These are phyloP conservation scores for Sonneratia alba DNA, from an alignment of 345 rosid species.

Conservation along the genomic window DNA sequence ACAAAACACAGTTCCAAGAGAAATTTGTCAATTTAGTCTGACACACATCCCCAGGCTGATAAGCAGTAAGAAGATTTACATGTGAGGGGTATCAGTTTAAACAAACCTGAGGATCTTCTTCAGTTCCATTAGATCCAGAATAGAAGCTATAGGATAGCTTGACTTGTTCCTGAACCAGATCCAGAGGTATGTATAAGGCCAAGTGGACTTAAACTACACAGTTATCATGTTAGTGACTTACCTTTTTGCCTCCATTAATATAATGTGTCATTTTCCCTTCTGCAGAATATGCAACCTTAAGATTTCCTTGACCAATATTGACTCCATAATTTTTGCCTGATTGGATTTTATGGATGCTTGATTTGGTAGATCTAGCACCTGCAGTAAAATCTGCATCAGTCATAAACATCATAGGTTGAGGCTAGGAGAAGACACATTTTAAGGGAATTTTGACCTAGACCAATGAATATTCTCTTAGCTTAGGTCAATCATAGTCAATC, in stretches of 20 bases:
- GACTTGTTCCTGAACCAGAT: conserved; percentile 57
- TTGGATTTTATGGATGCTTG: conserved; percentile 35
- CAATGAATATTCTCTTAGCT: not conserved
- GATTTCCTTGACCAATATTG: conserved; percentile 62
- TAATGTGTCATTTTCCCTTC: conserved; percentile 35
- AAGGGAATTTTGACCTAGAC: not conserved
- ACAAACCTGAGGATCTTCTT: conserved; percentile 70
- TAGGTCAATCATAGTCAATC: not conserved
- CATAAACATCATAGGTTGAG: not conserved
- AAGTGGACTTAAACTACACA: not conserved
- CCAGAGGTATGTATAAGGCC: conserved; percentile 11
- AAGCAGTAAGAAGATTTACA: conserved; percentile 1
- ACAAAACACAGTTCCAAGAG: conserved; percentile 1
- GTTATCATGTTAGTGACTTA: conserved; percentile 23
- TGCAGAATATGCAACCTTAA: conserved; percentile 54
- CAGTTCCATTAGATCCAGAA: conserved; percentile 53
- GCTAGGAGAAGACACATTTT: not conserved
- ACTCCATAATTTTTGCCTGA: conserved; percentile 30
- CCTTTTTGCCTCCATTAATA: conserved; percentile 49
- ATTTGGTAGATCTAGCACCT: conserved; percentile 51
- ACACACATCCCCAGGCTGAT: conserved; percentile 6
- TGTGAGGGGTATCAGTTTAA: not conserved
- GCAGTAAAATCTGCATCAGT: conserved; percentile 16
- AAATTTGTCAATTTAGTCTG: conserved; percentile 5
- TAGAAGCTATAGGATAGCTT: conserved; percentile 68